These are phyloP conservation scores for Yamadazyma membranifaciens DNA, from an alignment of 1,139 yeast genomes.

Conservation along the genomic window DNA sequence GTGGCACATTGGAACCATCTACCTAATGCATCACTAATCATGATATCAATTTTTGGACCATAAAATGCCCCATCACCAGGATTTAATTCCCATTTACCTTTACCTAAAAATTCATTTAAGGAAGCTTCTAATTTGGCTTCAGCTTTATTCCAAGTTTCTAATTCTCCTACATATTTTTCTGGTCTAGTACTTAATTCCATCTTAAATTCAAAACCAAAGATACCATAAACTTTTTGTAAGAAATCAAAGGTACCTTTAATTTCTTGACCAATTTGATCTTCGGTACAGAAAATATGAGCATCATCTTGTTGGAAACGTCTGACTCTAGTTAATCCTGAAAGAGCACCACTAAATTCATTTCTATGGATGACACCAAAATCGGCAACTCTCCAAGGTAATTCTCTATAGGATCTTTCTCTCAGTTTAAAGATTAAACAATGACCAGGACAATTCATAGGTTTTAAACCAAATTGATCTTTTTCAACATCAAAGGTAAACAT, in stretches of 20 bases:
- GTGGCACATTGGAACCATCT: conserved; percentile 99
- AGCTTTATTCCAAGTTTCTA: conserved; percentile 87
- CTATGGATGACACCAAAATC: conserved; percentile 96
- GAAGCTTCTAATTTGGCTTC: conserved; percentile 76
- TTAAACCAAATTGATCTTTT: conserved; percentile 83
- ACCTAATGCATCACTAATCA: conserved; percentile 85
- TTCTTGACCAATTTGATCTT: conserved; percentile 82
- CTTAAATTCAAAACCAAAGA: conserved; percentile 84
- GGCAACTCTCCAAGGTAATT: conserved; percentile 93
- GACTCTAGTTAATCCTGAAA: conserved; percentile 86
- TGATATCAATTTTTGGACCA: conserved; percentile 96
- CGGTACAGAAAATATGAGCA: conserved; percentile 94
- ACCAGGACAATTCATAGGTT: conserved; percentile 99
- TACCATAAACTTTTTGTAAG: conserved; percentile 73
- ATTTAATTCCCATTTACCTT: conserved; percentile 77
- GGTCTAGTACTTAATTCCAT: conserved; percentile 95
- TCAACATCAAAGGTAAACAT: conserved; percentile 97
- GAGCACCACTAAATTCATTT: conserved; percentile 90
- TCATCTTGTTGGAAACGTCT: conserved; percentile 99
- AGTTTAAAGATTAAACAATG: conserved; percentile 88
- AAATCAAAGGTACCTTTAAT: conserved; percentile 78
- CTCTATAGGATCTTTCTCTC: conserved; percentile 89
- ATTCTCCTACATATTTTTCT: conserved; percentile 82
- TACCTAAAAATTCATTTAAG: conserved; percentile 62
- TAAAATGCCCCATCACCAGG: conserved; percentile 99